These are phyloP conservation scores for Clarireedia sp. DNA, from an alignment of 2,329 filamentous ascomycete species.

Conservation along the genomic window DNA sequence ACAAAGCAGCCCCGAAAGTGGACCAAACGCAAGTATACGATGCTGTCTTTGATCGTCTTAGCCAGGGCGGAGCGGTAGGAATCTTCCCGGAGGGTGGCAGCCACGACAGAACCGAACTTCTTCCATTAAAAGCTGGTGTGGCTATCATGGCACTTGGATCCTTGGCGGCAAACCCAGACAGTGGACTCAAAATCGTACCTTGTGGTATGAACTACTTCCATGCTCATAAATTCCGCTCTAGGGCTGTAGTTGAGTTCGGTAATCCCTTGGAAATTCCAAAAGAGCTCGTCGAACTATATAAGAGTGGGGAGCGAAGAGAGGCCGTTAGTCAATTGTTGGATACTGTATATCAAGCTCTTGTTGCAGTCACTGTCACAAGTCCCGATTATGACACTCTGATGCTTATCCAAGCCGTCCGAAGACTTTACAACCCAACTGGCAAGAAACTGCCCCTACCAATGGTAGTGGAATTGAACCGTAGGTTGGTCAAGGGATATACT, in stretches of 20 bases:
- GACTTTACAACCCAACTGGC: constrained; percentile 79
- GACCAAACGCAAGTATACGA: constrained; percentile 92
- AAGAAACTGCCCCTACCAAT: constrained; percentile 16
- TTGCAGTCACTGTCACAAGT: constrained; percentile 84
- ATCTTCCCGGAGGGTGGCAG: constrained; percentile 97
- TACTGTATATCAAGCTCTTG: constrained; percentile 50
- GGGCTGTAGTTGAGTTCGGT: constrained; percentile 93
- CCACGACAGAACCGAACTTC: constrained; percentile 83
- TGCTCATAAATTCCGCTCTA: constrained; percentile 93
- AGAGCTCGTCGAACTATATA: constrained; percentile 80
- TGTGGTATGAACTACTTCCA: constrained; percentile 99
- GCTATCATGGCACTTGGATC: constrained; percentile 96
- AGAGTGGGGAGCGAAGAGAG: constrained; percentile 72
- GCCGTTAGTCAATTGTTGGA: constrained; percentile 81
- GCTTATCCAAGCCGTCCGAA: constrained; percentile 83
- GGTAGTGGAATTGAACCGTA: constrained; percentile 68
- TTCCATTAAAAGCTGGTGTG: constrained; percentile 87
- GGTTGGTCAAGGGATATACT: constrained; percentile 78
- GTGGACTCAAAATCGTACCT: constrained; percentile 87
- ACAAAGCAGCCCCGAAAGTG: constrained; percentile 83
- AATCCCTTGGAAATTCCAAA: constrained; percentile 76
- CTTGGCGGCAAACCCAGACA: constrained; percentile 67
- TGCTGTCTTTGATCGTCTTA: constrained; percentile 77
- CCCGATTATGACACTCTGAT: constrained; percentile 90
- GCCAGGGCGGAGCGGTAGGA: constrained; percentile 78